A percentile compares a stretch with the other conserved stretches of the same genome.
phyloP scores from a whole-genome alignment of 495 filamentous ascomycete species.

The Aspergillus olivimuriae region DNA sequence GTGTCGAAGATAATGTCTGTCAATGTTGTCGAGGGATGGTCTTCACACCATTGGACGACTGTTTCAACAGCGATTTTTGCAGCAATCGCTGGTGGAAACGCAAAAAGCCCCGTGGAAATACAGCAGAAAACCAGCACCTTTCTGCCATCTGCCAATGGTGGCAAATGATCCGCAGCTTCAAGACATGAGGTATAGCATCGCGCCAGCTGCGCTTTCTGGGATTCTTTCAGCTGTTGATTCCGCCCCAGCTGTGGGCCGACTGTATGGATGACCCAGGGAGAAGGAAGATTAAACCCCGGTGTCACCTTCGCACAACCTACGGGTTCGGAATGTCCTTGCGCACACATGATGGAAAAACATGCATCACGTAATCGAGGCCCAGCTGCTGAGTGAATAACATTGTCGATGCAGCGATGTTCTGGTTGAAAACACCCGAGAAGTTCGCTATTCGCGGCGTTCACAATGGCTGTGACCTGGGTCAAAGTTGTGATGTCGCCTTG shows the following conservation, averaged over 20 bases:
- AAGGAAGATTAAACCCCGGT: conserved; percentile 18
- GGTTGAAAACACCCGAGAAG: conserved; percentile 20
- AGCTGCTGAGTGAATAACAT: conserved; percentile 20
- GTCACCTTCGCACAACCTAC: conserved; percentile 13
- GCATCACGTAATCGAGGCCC: conserved; percentile 21
- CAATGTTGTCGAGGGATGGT: conserved; percentile 11
- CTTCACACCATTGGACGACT: conserved; percentile 11
- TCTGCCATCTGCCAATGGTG: conserved; percentile 8
- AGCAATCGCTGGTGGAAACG: conserved; percentile 16
- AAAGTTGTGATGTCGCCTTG: conserved; percentile 22
- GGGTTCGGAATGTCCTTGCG: conserved; percentile 11
- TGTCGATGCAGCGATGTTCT: conserved; percentile 23
- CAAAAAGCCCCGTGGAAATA: conserved; percentile 23
- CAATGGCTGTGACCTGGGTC: conserved; percentile 18
- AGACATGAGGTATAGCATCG: conserved; percentile 16
- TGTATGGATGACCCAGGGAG: conserved; percentile 16
- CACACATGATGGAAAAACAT: conserved; percentile 12
- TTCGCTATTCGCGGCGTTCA: conserved; percentile 19
- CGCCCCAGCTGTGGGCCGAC: conserved; percentile 19
- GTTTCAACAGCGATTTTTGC: conserved; percentile 15
- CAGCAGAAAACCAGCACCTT: conserved; percentile 22
- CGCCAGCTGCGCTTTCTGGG: conserved; percentile 9
- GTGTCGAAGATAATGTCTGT: conserved; percentile 22
- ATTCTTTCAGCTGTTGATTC: neutral
- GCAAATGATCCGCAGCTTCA: conserved; percentile 8